Percentiles rank a stretch among this genome's conserved stretches.
Evolutionary conservation across 352 stramenopile species (phyloP).

Genomic region (Phytophthora capsici): DNA sequence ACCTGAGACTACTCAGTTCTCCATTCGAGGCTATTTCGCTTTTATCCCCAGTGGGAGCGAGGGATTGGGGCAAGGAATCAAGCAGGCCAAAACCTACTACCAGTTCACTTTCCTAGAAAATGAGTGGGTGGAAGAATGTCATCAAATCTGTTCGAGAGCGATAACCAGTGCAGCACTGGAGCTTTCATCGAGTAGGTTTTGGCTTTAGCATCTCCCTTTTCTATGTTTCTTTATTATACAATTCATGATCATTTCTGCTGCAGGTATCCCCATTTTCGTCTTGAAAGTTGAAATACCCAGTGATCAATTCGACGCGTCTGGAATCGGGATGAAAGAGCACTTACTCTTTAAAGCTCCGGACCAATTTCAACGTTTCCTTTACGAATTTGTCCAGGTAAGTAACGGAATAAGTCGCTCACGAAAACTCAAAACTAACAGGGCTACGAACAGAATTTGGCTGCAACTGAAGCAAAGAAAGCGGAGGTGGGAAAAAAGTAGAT

Average conservation of each 20-base stretch:
- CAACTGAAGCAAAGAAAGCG: conserved; percentile 8
- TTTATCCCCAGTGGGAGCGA: conserved; percentile 51
- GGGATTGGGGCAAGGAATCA: conserved; percentile 41
- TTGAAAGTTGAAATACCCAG: conserved; percentile 55
- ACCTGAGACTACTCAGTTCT: conserved; percentile 31
- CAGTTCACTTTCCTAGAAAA: conserved; percentile 76
- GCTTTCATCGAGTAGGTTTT: conserved; percentile 36
- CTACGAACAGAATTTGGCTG: conserved; percentile 17
- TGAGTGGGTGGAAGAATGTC: conserved; percentile 64
- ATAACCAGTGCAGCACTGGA: conserved; percentile 50
- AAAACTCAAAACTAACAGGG: not conserved
- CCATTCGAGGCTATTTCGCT: conserved; percentile 60
- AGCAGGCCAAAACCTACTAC: conserved; percentile 75
- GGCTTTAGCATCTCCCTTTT: not conserved
- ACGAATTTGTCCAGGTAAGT: conserved; percentile 55
- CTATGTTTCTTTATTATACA: not conserved
- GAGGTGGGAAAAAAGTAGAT: too few relatives aligned
- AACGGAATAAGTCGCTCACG: not conserved
- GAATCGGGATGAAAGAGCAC: conserved; percentile 27
- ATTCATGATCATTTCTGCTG: not conserved
- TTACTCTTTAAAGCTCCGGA: conserved; percentile 51
- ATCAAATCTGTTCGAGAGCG: conserved; percentile 49
- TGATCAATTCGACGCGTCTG: conserved; percentile 44
- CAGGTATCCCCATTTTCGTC: conserved; percentile 81
- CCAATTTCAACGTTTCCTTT: conserved; percentile 43